Conservation (phyloP, 2,329 filamentous ascomycete species). For the Calonectria pteridis region DNA sequence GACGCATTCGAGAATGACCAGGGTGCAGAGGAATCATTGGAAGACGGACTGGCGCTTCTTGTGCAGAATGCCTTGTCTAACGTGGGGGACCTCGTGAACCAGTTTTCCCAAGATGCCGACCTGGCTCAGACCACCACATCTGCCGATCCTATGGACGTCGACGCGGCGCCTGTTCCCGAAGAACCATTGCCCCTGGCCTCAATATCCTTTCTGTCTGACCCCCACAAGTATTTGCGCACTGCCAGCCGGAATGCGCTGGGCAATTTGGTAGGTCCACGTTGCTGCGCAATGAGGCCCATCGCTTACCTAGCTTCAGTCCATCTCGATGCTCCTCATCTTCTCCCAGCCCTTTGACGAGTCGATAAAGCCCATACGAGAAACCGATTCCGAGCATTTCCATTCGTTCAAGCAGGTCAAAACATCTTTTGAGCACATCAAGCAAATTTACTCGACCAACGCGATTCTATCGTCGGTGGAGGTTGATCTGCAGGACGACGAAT, state of each 20-base stretch:
- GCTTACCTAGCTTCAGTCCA: constrained; percentile 47
- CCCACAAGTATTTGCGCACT: constrained; percentile 53
- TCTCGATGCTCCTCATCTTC: constrained; percentile 54
- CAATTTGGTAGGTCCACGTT: constrained; percentile 52
- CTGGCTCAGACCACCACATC: constrained; percentile 40
- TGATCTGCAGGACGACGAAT: constrained; percentile 49
- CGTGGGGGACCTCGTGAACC: constrained; percentile 52
- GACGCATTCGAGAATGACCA: constrained; percentile 36
- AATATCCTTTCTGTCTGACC: constrained; percentile 51
- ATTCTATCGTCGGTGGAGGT: constrained; percentile 52
- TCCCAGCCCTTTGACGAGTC: constrained; percentile 54
- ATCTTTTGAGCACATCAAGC: constrained; percentile 50
- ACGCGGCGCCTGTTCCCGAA: constrained; percentile 46
- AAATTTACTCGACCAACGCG: constrained; percentile 49
- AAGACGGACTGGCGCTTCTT: constrained; percentile 53
- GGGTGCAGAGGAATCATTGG: constrained; percentile 47
- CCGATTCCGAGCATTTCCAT: constrained; percentile 49
- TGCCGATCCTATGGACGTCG: constrained; percentile 51
- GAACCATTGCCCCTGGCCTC: constrained; percentile 40
- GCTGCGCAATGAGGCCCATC: constrained; percentile 17
- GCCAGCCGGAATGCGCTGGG: constrained; percentile 55
- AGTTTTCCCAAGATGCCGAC: constrained; percentile 46
- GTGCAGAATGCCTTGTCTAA: constrained; percentile 57
- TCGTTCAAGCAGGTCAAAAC: constrained; percentile 48
- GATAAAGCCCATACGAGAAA: constrained; percentile 49